Evolutionary conservation across 2,329 filamentous ascomycete species (phyloP).

Genomic region (Fusarium sp.): DNA sequence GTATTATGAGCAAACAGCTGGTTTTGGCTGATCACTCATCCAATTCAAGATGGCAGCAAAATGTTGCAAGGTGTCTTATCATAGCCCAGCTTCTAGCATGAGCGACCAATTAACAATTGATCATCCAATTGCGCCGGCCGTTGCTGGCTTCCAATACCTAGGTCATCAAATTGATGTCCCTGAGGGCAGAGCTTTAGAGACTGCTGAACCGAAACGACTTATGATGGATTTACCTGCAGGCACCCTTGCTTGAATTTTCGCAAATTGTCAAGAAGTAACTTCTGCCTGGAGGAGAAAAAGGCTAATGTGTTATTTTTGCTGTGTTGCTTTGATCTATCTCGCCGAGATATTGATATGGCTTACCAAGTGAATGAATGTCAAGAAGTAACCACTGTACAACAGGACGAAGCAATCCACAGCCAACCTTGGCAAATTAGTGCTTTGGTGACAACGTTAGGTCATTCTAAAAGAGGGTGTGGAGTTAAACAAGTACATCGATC

Average conservation of each 20-base stretch:
- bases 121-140: not conserved
- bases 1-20: slow-evolving; percentile 4
- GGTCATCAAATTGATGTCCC: not conserved
- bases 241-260: not conserved
- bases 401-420: not conserved
- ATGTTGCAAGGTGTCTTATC: not conserved
- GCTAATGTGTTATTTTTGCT: not conserved
- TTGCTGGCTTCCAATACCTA: not conserved
- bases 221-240: not conserved
- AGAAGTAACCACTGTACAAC: not conserved
- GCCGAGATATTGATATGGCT: not conserved
- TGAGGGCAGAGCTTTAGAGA: not conserved
- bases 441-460: slow-evolving; percentile 15
- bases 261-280: not conserved
- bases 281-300: not conserved
- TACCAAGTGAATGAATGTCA: not conserved
- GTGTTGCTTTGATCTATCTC: not conserved
- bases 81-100: not conserved
- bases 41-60: not conserved
- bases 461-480: not conserved
- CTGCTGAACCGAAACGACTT: not conserved
- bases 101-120: not conserved
- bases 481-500: slow-evolving; percentile 1
- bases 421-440: not conserved
- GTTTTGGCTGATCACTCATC: slow-evolving; percentile 2